Evolutionary conservation across 2,329 filamentous ascomycete species (phyloP).

Genomic region (Ustulina deusta): DNA sequence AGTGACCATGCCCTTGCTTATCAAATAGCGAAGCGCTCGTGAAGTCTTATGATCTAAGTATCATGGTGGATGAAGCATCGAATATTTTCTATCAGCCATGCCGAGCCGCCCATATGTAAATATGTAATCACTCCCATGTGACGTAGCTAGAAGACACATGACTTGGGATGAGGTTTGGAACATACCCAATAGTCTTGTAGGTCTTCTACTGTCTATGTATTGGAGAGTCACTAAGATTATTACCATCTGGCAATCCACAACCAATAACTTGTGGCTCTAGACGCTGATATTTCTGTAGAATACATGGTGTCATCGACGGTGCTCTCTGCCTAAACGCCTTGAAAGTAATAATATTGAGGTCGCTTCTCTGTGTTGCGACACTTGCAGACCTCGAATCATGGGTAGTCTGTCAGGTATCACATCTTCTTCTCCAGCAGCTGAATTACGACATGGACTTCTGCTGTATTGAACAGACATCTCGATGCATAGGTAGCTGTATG

Average conservation of each 20-base stretch:
- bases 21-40: conserved; percentile 20
- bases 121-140: background rate
- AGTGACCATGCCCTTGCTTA: conserved; percentile 42
- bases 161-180: background rate
- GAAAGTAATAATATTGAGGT: background rate
- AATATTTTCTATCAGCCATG: background rate
- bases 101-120: background rate
- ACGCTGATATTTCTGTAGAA: background rate
- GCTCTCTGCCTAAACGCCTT: background rate
- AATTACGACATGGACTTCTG: no score
- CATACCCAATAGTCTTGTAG: no score
- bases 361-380: background rate
- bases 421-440: background rate
- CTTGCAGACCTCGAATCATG: background rate
- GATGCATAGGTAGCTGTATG: background rate
- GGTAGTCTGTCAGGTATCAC: no score
- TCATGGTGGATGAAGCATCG: background rate
- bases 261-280: background rate
- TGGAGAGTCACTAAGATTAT: background rate
- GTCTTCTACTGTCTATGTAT: no score
- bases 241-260: background rate
- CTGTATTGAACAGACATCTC: background rate
- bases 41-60: conserved; percentile 9
- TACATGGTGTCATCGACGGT: background rate
- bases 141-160: background rate